Evolutionary conservation across 2,329 filamentous ascomycete species (phyloP).

Genomic region (Ramularia collo-cygni): DNA sequence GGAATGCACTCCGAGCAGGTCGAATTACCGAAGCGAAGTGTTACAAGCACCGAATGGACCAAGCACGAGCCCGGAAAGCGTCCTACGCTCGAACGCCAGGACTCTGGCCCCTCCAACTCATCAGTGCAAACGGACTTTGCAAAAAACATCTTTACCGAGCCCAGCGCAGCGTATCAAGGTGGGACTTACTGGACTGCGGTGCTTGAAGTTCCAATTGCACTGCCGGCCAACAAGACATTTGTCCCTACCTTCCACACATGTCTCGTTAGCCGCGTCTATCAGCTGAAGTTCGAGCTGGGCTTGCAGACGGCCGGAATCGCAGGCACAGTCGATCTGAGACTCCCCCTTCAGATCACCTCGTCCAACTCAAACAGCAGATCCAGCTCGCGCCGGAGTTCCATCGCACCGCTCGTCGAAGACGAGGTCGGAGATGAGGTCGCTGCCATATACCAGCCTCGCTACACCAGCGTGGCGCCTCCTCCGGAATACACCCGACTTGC

Average conservation of each 20-base stretch:
- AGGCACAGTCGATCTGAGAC: conserved; percentile 35
- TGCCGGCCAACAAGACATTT: conserved; percentile 54
- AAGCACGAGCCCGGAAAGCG: conserved; percentile 25
- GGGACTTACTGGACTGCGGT: conserved; percentile 53
- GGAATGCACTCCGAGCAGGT: conserved; percentile 49
- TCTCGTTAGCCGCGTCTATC: conserved; percentile 57
- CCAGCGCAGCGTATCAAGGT: conserved; percentile 38
- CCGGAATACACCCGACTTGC: background rate
- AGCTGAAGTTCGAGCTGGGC: conserved; percentile 52
- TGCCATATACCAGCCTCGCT: conserved; percentile 31
- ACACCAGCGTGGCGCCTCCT: background rate
- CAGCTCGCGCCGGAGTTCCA: conserved; percentile 11
- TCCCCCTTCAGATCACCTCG: conserved; percentile 40
- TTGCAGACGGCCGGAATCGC: conserved; percentile 45
- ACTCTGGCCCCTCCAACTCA: conserved; percentile 32
- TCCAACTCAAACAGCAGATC: conserved; percentile 9
- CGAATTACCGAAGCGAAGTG: conserved; percentile 48
- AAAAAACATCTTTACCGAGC: conserved; percentile 27
- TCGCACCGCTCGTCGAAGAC: conserved; percentile 16
- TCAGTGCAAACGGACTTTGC: conserved; percentile 21
- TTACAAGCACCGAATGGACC: conserved; percentile 52
- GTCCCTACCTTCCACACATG: conserved; percentile 65
- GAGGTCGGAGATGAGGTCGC: conserved; percentile 21
- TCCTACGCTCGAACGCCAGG: conserved; percentile 29
- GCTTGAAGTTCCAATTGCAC: conserved; percentile 56